Conservation (phyloP, 2,329 filamentous ascomycete species). For the Epichloe hybrida region DNA sequence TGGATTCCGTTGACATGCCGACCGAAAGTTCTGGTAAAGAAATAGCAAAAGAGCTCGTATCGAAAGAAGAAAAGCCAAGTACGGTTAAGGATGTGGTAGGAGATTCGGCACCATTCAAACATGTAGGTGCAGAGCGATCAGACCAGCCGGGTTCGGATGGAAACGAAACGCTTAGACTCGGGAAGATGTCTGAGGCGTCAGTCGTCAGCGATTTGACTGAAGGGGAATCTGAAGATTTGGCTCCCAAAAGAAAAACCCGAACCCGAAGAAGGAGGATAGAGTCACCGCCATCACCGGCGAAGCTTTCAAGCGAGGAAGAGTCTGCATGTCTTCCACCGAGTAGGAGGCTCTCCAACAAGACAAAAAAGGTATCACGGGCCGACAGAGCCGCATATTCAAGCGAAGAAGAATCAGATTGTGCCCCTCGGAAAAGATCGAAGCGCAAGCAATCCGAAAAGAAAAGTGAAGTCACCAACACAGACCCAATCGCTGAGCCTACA, state of each 20-base stretch:
- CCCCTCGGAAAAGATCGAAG: not conserved
- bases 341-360: not conserved
- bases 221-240: not conserved
- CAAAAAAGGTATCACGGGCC: not conserved
- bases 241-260: not conserved
- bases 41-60: not conserved
- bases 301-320: not conserved
- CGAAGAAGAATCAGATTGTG: not conserved
- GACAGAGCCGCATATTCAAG: not conserved
- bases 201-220: not conserved
- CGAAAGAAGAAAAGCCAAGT: not conserved
- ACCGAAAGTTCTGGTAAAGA: not conserved
- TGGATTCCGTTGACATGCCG: not conserved
- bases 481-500: not conserved
- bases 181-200: not conserved
- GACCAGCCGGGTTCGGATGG: not conserved
- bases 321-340: not conserved
- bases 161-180: not conserved
- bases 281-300: no score
- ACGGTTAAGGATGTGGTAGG: not conserved
- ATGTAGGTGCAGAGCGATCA: not conserved
- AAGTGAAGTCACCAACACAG: not conserved
- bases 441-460: not conserved
- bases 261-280: not conserved
- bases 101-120: not conserved